Base-by-base conservation (phyloP, 257 asterid species). In the Asclepias syriaca region DNA sequence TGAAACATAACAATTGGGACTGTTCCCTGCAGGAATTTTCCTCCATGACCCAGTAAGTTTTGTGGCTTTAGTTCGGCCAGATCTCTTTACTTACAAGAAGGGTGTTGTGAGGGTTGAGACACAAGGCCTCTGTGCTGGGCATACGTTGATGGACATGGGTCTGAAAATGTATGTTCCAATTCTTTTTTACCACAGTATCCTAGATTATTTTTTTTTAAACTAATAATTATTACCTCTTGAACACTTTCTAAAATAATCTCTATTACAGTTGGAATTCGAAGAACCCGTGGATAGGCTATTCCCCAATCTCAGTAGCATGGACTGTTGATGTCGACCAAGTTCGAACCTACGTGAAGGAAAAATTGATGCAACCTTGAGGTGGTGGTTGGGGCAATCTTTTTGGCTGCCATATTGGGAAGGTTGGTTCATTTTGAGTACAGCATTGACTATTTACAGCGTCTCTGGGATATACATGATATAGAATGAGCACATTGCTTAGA, bases 91-190 rank as follows among this genome's bases (percentile, higher is more conserved):
- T 15, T 95, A 84, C 86, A 92, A 81, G 95, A 85, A 90, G 75
- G 98, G 99, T 29, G 97, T 86, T 16, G 98, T 95, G 77, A 87
- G 99, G 77, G 98, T 95, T 29, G 99, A 92, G 84, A 95, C 99
- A 22, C 99, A 92, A 79, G 99, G 99, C 73, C 77, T 95, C 57
- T 92, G 98, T 39, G 82, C 68, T 7, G 99, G 99, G 61, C 95
- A 90, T 65, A 92, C 98, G 0, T 77, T 95, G 48, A 83, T 95
- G 99, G 99, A 95, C 80, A 90, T 85, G 49, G 98, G 99, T 24
- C 79, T 95, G 48, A 95, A 92, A 78, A 81, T 73, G 99, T 90
- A 87, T 0, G 82, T 54, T 18, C 13, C 24, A 12, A 3, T n/a
- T 66, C 24, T 2, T 43, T 24, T 43, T 75, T 8, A 16, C 6